Percentiles rank a stretch among this genome's conserved stretches.
These are phyloP conservation scores for Mucor mucedo DNA, from an alignment of 371 early-diverging fungal genomes.

Conservation along the genomic window DNA sequence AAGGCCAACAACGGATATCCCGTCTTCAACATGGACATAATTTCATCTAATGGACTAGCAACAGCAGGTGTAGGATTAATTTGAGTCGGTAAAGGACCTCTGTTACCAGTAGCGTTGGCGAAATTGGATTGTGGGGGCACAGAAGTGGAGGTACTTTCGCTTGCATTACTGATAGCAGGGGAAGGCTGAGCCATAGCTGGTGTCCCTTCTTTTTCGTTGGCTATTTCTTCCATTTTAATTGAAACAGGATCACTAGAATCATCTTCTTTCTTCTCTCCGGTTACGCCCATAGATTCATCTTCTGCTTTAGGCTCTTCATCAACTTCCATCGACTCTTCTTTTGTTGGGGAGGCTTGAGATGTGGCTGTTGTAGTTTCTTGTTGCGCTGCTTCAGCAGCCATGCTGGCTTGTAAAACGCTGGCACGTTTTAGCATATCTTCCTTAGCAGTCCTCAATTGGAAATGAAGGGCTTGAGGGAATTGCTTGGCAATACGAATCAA, in stretches of 20 bases:
- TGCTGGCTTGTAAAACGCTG: constrained; percentile 16
- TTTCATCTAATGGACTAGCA: constrained; percentile 86
- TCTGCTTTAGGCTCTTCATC: constrained; percentile 6
- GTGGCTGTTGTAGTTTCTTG: constrained; percentile 19
- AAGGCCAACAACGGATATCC: constrained; percentile 92
- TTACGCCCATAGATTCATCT: not conserved
- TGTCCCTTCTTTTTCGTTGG: not conserved
- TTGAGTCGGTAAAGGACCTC: constrained; percentile 17
- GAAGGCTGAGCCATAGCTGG: constrained; percentile 9
- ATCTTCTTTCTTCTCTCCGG: not conserved
- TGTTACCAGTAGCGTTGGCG: not conserved
- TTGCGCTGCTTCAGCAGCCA: constrained; percentile 20
- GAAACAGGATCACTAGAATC: not conserved
- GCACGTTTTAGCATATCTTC: constrained; percentile 83
- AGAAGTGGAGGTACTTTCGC: constrained; percentile 1
- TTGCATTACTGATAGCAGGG: constrained; percentile 6
- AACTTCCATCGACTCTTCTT: constrained; percentile 17
- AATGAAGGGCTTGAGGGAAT: constrained; percentile 97
- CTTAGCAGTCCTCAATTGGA: constrained; percentile 89
- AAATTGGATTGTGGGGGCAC: not conserved
- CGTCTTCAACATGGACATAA: constrained; percentile 96
- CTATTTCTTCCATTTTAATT: constrained; percentile 1
- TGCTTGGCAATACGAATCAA: constrained; percentile 92
- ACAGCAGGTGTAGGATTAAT: constrained; percentile 21
- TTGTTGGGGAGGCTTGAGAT: constrained; percentile 2